Conservation (phyloP, 2,329 filamentous ascomycete species). For the Colletotrichum abscissum region DNA sequence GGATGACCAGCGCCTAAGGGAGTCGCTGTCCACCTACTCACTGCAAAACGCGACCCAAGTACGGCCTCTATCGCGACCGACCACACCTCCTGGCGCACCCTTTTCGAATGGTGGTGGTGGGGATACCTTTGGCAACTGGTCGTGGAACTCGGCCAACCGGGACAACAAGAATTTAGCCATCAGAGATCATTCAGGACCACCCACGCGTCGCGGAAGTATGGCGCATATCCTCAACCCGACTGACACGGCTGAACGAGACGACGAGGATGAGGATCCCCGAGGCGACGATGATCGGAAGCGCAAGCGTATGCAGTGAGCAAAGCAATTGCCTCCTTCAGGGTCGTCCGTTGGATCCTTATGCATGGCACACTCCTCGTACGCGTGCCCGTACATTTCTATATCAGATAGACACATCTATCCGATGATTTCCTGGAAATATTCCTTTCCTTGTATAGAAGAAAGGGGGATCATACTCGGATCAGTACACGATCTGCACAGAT, state of each 20-base stretch:
- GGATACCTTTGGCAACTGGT: conserved; percentile 66
- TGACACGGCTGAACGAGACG: conserved; percentile 65
- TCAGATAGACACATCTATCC: conserved; percentile 10
- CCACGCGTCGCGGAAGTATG: conserved; percentile 70
- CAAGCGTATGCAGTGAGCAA: conserved; percentile 64
- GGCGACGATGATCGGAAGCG: conserved; percentile 71
- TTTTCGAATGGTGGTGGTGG: conserved; percentile 57
- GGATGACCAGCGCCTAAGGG: conserved; percentile 67
- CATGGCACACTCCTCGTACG: neutral
- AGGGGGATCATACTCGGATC: neutral
- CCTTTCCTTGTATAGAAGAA: conserved; percentile 25
- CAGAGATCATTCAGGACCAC: conserved; percentile 66
- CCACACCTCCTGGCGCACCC: conserved; percentile 64
- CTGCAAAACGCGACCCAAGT: conserved; percentile 55
- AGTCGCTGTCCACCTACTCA: conserved; percentile 68
- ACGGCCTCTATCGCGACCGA: conserved; percentile 60
- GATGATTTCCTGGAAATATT: conserved; percentile 14
- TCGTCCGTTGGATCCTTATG: neutral
- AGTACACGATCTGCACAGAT: conserved; percentile 18
- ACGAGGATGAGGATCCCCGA: conserved; percentile 66
- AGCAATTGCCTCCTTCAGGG: neutral
- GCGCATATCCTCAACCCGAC: conserved; percentile 72
- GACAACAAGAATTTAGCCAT: conserved; percentile 62
- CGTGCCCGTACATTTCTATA: conserved; percentile 27
- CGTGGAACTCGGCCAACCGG: conserved; percentile 64